phyloP scores from a whole-genome alignment of 2,329 filamentous ascomycete genomes.

The Westerdykella sp. region DNA sequence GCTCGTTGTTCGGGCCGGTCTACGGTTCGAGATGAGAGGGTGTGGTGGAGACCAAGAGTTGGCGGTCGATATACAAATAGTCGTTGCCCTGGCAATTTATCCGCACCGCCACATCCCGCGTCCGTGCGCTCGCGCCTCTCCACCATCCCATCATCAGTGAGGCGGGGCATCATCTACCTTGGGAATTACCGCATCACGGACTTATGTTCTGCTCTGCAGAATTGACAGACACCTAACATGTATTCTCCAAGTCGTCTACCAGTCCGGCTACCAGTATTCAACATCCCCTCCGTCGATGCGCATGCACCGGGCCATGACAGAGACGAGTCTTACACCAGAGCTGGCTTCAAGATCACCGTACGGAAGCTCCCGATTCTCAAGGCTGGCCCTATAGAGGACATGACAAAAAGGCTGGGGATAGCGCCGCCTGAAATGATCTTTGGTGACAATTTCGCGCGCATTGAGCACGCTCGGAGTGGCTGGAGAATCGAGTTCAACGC shows the following conservation, averaged over 20 bases:
- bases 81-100: slow-evolving; percentile 11
- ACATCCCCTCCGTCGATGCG: slow-evolving; percentile 30
- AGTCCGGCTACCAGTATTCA: slow-evolving; percentile 16
- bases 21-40: slow-evolving; percentile 3
- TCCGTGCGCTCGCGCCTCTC: too few species aligned
- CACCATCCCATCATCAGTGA: too few species aligned
- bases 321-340: slow-evolving; percentile 32
- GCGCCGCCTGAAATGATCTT: slow-evolving; percentile 98
- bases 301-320: slow-evolving; percentile 25
- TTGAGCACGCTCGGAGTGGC: slow-evolving; percentile 66
- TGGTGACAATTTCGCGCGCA: slow-evolving; percentile 78
- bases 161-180: too few species aligned
- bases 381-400: slow-evolving; percentile 77
- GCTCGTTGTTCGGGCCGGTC: background rate
- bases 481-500: slow-evolving; percentile 81
- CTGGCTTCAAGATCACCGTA: slow-evolving; percentile 66
- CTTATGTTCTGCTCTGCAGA: too few species aligned
- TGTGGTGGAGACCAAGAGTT: slow-evolving; percentile 1
- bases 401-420: slow-evolving; percentile 73
- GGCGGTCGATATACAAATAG: slow-evolving; percentile 8
- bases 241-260: too few species aligned
- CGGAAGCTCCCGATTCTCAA: slow-evolving; percentile 95
- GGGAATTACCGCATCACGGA: too few species aligned
- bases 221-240: too few species aligned
- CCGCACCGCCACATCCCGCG: background rate